Percentiles rank a stretch among this genome's conserved stretches.
Conservation (phyloP, 768 basidiomycete genomes). For the Xerocomellus dryophilus region DNA sequence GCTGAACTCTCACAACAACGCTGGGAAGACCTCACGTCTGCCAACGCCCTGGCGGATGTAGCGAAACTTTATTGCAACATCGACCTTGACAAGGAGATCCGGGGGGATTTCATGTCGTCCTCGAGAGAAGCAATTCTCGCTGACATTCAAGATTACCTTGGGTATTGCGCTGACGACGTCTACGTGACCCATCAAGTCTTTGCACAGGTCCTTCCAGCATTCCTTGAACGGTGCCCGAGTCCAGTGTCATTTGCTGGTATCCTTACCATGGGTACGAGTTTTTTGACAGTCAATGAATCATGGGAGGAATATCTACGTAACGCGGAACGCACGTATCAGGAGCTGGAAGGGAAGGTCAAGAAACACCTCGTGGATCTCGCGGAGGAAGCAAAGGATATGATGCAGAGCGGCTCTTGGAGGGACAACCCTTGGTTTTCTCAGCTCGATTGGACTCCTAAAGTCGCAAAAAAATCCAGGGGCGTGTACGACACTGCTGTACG, state of each 20-base stretch:
- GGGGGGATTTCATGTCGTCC: slow-evolving; percentile 72
- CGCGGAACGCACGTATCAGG: slow-evolving; percentile 74
- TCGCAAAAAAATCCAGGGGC: slow-evolving; percentile 66
- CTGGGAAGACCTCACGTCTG: slow-evolving; percentile 93
- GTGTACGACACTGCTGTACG: slow-evolving; percentile 34
- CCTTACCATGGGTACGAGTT: slow-evolving; percentile 86
- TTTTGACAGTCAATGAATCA: slow-evolving; percentile 83
- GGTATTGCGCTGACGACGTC: slow-evolving; percentile 87
- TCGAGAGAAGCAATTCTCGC: slow-evolving; percentile 63
- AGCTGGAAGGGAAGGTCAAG: slow-evolving; percentile 63
- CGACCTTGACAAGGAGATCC: slow-evolving; percentile 69
- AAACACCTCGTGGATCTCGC: slow-evolving; percentile 66
- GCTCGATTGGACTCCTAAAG: slow-evolving; percentile 93
- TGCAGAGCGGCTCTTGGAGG: slow-evolving; percentile 55
- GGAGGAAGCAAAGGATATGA: slow-evolving; percentile 48
- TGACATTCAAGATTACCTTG: slow-evolving; percentile 68
- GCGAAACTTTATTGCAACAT: slow-evolving; percentile 87
- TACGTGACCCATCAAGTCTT: slow-evolving; percentile 81
- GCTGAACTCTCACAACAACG: slow-evolving; percentile 49
- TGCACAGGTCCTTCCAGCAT: slow-evolving; percentile 71
- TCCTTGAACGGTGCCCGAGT: slow-evolving; percentile 79
- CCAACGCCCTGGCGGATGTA: slow-evolving; percentile 90
- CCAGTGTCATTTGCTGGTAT: slow-evolving; percentile 93
- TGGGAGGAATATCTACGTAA: slow-evolving; percentile 82
- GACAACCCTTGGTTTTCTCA: slow-evolving; percentile 83